Conservation (phyloP, 2,329 filamentous ascomycete genomes). For the Tympanopsis confertula region DNA sequence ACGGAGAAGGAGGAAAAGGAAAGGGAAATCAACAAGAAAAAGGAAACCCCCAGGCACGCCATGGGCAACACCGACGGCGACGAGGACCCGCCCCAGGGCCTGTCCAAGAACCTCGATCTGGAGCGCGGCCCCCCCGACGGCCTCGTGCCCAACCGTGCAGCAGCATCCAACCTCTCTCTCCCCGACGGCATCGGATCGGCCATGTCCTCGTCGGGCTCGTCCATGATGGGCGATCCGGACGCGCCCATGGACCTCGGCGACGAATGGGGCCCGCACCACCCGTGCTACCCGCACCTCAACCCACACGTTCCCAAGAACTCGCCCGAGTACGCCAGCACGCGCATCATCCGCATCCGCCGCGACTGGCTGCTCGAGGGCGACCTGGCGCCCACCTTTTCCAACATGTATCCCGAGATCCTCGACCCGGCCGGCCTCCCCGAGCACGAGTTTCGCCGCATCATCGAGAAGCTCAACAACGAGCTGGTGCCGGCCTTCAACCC, state of each 20-base stretch:
- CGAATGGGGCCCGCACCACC: slow-evolving; percentile 86
- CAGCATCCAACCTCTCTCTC: slow-evolving; percentile 34
- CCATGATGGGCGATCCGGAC: slow-evolving; percentile 50
- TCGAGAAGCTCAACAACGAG: slow-evolving; percentile 72
- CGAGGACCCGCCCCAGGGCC: neutral
- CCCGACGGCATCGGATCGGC: slow-evolving; percentile 40
- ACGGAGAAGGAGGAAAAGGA: neutral
- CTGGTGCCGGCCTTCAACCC: slow-evolving; percentile 72
- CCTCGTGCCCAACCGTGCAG: slow-evolving; percentile 37
- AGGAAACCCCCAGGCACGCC: no score
- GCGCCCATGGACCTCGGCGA: slow-evolving; percentile 54
- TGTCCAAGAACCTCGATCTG: slow-evolving; percentile 35
- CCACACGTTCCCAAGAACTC: slow-evolving; percentile 76
- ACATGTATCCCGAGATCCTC: slow-evolving; percentile 90
- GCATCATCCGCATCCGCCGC: slow-evolving; percentile 80
- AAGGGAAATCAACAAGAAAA: neutral
- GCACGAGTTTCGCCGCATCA: slow-evolving; percentile 70
- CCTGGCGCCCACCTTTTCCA: slow-evolving; percentile 83
- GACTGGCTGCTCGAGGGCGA: slow-evolving; percentile 90
- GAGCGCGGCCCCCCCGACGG: slow-evolving; percentile 38
- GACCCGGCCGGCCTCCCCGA: slow-evolving; percentile 74
- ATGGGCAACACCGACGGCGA: neutral
- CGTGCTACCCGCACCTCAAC: slow-evolving; percentile 88
- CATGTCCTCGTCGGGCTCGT: slow-evolving; percentile 43
- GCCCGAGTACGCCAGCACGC: slow-evolving; percentile 62